These are phyloP conservation scores for Ophiostoma australiae DNA, from an alignment of 2,329 filamentous ascomycete genomes.

Conservation along the genomic window DNA sequence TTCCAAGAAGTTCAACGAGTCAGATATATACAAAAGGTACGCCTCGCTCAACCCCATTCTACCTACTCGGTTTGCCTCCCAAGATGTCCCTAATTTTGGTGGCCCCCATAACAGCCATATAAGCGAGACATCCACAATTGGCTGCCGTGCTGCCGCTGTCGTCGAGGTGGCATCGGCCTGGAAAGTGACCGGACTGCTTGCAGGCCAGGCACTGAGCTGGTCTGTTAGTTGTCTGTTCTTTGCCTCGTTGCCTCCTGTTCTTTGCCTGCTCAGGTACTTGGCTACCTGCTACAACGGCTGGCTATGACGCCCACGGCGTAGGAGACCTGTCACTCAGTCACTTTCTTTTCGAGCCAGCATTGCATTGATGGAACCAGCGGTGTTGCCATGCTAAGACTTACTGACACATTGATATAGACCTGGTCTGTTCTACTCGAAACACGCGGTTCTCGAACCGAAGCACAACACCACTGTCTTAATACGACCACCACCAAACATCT, in stretches of 20 bases:
- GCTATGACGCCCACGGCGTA: background rate
- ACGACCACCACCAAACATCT: background rate
- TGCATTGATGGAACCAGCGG: background rate
- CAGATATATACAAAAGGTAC: background rate
- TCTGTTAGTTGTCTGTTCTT: background rate
- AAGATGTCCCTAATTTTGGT: background rate
- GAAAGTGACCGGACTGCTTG: background rate
- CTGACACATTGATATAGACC: background rate
- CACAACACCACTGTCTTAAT: background rate
- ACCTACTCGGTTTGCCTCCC: background rate
- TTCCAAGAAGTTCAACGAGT: background rate
- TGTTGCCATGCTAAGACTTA: background rate
- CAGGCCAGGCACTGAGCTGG: background rate
- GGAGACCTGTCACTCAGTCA: background rate
- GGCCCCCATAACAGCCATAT: background rate
- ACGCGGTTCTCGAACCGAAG: slow-evolving; percentile 5
- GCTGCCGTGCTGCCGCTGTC: background rate
- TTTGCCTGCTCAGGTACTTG: background rate
- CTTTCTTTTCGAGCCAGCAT: background rate
- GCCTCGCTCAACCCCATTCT: background rate
- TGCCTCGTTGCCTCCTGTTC: background rate
- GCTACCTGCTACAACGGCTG: background rate
- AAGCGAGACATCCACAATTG: slow-evolving; percentile 2
- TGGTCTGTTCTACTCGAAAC: background rate
- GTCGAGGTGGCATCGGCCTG: slow-evolving; percentile 1